phyloP scores from a whole-genome alignment of 1,284 basidiomycete species.

The Earliella scabrosa region DNA sequence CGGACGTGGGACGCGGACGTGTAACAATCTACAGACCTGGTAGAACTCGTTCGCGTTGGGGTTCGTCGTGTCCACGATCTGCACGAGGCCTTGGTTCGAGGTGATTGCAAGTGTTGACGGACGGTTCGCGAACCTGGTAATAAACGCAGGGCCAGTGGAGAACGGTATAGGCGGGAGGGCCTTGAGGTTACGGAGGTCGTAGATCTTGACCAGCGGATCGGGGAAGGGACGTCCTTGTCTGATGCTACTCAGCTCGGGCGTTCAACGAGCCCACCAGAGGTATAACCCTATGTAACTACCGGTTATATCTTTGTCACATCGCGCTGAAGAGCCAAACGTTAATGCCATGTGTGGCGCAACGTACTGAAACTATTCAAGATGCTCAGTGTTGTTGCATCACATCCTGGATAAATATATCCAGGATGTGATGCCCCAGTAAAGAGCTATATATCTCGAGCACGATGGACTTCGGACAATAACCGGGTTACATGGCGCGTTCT shows the following conservation, averaged over 20 bases:
- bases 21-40: conserved; percentile 51
- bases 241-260: conserved; percentile 16
- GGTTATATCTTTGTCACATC: too few species aligned
- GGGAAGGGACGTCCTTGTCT: conserved; percentile 89
- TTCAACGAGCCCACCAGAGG: not conserved
- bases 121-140: conserved; percentile 83
- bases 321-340: too few species aligned
- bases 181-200: conserved; percentile 86
- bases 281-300: too few species aligned
- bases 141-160: conserved; percentile 86
- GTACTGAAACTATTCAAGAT: too few species aligned
- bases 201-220: conserved; percentile 93
- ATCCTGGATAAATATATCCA: too few species aligned
- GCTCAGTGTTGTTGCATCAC: too few species aligned
- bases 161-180: conserved; percentile 87
- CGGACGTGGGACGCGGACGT: too few species aligned
- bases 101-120: conserved; percentile 81
- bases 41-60: conserved; percentile 76
- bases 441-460: too few species aligned
- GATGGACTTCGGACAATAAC: too few species aligned
- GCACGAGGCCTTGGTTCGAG: conserved; percentile 88
- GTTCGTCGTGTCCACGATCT: conserved; percentile 84
- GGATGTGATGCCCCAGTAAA: too few species aligned
- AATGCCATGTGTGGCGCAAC: too few species aligned
- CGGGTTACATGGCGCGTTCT: too few species aligned